These are phyloP conservation scores for Inga laurina DNA, from an alignment of 306 rosid genomes.

Conservation along the genomic window DNA sequence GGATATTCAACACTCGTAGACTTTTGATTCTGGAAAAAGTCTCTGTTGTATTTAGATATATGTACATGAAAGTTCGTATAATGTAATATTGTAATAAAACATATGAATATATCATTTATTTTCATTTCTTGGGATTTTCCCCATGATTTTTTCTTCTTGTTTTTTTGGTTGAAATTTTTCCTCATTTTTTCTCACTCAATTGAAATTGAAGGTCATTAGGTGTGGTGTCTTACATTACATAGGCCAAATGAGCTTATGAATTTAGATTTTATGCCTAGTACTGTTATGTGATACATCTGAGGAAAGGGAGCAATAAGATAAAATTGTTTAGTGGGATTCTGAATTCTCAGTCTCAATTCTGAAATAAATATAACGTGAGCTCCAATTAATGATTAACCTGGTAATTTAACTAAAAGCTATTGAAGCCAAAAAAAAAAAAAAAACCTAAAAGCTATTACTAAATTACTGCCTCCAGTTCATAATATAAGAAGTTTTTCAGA, in stretches of 20 bases:
- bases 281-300: background rate
- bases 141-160: too few species aligned
- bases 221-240: background rate
- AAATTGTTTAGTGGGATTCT: background rate
- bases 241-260: too few species aligned
- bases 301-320: background rate
- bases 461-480: too few species aligned
- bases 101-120: background rate
- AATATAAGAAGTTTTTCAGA: too few species aligned
- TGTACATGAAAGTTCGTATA: constrained; percentile 39
- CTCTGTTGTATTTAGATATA: constrained; percentile 30
- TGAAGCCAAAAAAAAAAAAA: too few species aligned
- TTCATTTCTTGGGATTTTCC: background rate
- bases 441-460: too few species aligned
- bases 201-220: background rate
- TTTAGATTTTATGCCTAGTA: background rate
- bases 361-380: background rate
- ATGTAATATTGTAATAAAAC: constrained; percentile 29
- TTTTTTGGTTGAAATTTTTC: too few species aligned
- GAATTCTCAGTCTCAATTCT: background rate
- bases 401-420: background rate
- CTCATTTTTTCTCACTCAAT: background rate
- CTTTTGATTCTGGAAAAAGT: constrained; percentile 18
- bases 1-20: constrained; percentile 19
- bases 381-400: background rate